These are phyloP conservation scores for Prorocentrum cordatum DNA, from an alignment of 169 alveolate genomes.

Conservation along the genomic window DNA sequence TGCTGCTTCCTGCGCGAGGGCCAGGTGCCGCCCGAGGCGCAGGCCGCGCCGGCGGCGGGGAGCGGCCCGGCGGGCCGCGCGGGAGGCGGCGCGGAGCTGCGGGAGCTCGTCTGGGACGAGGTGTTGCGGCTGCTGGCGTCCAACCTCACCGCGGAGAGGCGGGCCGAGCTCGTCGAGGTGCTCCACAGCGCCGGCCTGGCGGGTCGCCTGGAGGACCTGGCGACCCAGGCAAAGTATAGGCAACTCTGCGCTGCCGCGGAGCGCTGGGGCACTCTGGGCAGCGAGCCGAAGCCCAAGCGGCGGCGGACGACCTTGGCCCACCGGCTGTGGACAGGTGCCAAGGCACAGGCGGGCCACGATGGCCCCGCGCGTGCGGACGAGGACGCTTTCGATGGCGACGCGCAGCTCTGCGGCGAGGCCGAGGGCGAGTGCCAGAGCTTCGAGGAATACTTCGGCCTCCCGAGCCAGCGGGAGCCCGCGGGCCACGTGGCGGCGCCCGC, in stretches of 20 bases:
- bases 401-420: conserved; percentile 18
- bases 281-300: not conserved
- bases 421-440: conserved; percentile 10
- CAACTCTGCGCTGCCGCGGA: conserved; percentile 7
- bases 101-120: no score
- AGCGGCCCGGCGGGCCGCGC: no score
- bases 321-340: not conserved
- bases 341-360: not conserved
- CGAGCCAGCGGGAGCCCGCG: conserved; percentile 57
- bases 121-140: no score
- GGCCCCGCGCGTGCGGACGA: not conserved
- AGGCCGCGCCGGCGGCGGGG: no score
- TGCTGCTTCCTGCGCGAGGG: no score
- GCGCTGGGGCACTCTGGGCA: not conserved
- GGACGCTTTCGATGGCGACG: conserved; percentile 18
- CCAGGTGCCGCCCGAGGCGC: no score
- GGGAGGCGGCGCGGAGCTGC: no score
- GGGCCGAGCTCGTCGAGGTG: no score
- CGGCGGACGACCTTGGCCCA: not conserved
- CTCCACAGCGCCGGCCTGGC: no score
- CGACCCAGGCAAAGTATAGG: conserved; percentile 35
- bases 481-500: conserved; percentile 64
- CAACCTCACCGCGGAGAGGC: no score
- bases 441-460: conserved; percentile 42
- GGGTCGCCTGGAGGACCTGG: conserved; percentile 9